Evolutionary conservation across 2,329 filamentous ascomycete genomes (phyloP).

Genomic region (Hymenoscyphus albidus): DNA sequence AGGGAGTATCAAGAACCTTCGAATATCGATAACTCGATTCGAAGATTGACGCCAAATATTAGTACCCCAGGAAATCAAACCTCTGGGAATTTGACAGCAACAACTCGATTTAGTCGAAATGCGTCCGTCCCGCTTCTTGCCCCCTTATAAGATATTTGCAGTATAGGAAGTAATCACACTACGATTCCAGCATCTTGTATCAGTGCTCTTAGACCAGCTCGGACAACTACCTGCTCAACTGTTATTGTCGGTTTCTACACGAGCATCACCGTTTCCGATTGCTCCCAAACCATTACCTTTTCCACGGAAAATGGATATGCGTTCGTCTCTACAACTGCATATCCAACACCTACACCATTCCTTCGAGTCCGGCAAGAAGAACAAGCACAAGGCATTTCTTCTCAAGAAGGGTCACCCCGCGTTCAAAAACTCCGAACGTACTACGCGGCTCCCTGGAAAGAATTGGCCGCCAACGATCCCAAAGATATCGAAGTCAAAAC

Average conservation of each 20-base stretch:
- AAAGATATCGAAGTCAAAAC: slow-evolving; percentile 22
- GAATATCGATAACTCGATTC: background rate
- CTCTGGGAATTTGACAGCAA: background rate
- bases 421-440: slow-evolving; percentile 26
- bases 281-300: slow-evolving; percentile 28
- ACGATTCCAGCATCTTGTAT: slow-evolving; percentile 21
- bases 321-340: slow-evolving; percentile 17
- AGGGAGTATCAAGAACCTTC: background rate
- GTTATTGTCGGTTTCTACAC: slow-evolving; percentile 27
- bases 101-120: background rate
- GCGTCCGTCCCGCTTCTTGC: background rate
- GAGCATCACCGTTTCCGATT: slow-evolving; percentile 25
- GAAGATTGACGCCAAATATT: background rate
- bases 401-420: slow-evolving; percentile 9
- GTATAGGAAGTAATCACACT: slow-evolving; percentile 18
- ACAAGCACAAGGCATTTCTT: background rate
- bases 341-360: slow-evolving; percentile 2
- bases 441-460: slow-evolving; percentile 30
- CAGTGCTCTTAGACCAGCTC: slow-evolving; percentile 18
- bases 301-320: slow-evolving; percentile 26
- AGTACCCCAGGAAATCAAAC: background rate
- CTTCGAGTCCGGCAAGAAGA: background rate
- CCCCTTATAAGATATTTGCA: slow-evolving; percentile 18
- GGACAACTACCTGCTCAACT: slow-evolving; percentile 24
- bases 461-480: slow-evolving; percentile 22